Evolutionary conservation across 2,329 filamentous ascomycete species (phyloP).

Genomic region (Alternaria angustiovoidea): DNA sequence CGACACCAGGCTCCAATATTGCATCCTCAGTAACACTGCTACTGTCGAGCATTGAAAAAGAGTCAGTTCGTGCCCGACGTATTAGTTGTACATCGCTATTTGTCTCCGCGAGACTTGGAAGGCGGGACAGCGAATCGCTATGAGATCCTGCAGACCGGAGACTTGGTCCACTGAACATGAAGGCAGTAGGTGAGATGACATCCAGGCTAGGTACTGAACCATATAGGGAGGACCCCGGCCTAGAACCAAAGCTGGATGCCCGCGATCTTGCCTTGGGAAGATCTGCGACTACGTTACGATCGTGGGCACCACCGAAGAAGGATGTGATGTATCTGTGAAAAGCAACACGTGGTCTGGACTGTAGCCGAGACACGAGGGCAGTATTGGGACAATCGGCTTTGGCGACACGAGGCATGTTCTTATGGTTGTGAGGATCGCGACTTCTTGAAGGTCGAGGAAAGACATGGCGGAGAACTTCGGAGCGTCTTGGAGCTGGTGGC

Average conservation of each 20-base stretch:
- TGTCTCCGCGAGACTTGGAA: constrained; percentile 28
- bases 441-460: constrained; percentile 29
- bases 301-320: constrained; percentile 31
- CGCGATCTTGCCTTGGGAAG: constrained; percentile 22
- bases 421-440: constrained; percentile 5
- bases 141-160: constrained; percentile 38
- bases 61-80: constrained; percentile 28
- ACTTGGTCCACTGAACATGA: constrained; percentile 47
- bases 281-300: constrained; percentile 4
- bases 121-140: constrained; percentile 27
- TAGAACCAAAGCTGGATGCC: constrained; percentile 34
- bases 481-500: constrained; percentile 19
- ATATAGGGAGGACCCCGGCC: constrained; percentile 22
- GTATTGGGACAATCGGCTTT: constrained; percentile 22
- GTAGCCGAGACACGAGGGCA: constrained; percentile 20
- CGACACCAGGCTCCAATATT: constrained; percentile 34
- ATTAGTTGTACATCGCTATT: constrained; percentile 19
- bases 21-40: constrained; percentile 27
- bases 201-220: constrained; percentile 42
- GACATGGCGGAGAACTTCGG: constrained; percentile 36
- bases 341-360: constrained; percentile 27
- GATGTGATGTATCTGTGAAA: constrained; percentile 41
- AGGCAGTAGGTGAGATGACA: constrained; percentile 41
- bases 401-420: constrained; percentile 13
- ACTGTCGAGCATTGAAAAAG: constrained; percentile 31